phyloP scores from a whole-genome alignment of 2,329 filamentous ascomycete species.

The Colletotrichum higginsianum region DNA sequence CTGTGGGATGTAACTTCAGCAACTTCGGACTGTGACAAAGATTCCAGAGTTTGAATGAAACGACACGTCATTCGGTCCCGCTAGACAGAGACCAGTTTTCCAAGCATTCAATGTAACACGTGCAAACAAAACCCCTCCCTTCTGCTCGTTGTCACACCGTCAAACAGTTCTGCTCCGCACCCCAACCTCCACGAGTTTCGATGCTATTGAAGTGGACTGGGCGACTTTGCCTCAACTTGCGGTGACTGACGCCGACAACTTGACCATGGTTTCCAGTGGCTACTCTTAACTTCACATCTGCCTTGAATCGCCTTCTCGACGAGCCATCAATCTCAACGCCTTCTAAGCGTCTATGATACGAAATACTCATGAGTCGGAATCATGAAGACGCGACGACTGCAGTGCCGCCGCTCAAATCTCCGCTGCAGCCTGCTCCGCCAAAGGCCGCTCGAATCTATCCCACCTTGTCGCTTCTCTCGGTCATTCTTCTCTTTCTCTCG shows the following conservation, averaged over 20 bases:
- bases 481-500: slow-evolving; percentile 25
- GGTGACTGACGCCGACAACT: background rate
- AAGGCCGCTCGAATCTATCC: slow-evolving; percentile 30
- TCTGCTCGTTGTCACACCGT: slow-evolving; percentile 1
- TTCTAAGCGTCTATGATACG: slow-evolving; percentile 23
- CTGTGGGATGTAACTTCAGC: slow-evolving; percentile 26
- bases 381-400: slow-evolving; percentile 36
- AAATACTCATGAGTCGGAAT: slow-evolving; percentile 33
- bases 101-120: slow-evolving; percentile 2
- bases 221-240: slow-evolving; percentile 14
- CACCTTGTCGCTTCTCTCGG: slow-evolving; percentile 21
- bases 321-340: background rate
- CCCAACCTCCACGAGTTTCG: background rate
- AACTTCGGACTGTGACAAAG: slow-evolving; percentile 29
- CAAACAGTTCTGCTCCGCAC: background rate
- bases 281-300: background rate
- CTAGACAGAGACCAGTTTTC: background rate
- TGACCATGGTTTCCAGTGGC: background rate
- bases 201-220: slow-evolving; percentile 19
- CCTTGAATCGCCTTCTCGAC: no score
- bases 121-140: slow-evolving; percentile 36
- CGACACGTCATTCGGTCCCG: slow-evolving; percentile 34
- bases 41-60: slow-evolving; percentile 13
- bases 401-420: slow-evolving; percentile 27
- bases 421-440: background rate